Evolutionary conservation across 1,139 yeast species (phyloP), one percentile per base, ranked within the genome.

Genomic region (Candida freyschussii): DNA sequence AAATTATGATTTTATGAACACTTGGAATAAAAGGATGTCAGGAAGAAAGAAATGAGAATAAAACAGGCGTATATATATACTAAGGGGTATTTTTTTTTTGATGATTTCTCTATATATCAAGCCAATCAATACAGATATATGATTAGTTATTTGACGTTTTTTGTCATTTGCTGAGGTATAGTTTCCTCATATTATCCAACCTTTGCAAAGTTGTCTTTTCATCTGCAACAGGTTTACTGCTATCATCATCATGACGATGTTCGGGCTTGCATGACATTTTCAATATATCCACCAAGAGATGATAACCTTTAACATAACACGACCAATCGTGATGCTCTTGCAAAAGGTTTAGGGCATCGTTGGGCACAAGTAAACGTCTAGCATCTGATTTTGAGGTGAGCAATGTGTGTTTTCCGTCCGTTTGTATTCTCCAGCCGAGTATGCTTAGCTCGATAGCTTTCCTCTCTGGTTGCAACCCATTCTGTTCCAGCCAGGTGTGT

Each of bases 321-420:
- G 60, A 58, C 65, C 65, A 62, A 13, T 30, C 24, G 14, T 53
- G 53, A 36, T 60, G 65, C 23, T 60, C 64, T 3, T 43, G 44
- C 5, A 55, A 22, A 2, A 59, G 29, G 34, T 59, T 23, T 7
- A 35, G 50, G 5, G 37, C 17, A 2, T 41, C 26, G 20, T 39
- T 44, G 2, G 45, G 43, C 2, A 59, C 27, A 8, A 56, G 37
- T 3, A 62, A 44, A 6, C 65, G 47, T 37, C 66, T 45, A 2
- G 57, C 52, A 36, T 65, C 63, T 24, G 53, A 51, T 12, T 43
- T 35, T 24, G 65, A 61, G 10, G 37, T 35, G 13, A 61, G 32
- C 1, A 63, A 34, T 2, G 46, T 26, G 2, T 19, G 7, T 1
- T 7, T 16, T 1, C 28, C 32, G 7, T 24, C 26, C 8, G 21